Conservation (phyloP, 352 stramenopile species). For the Globisporangium paroecandrum region DNA sequence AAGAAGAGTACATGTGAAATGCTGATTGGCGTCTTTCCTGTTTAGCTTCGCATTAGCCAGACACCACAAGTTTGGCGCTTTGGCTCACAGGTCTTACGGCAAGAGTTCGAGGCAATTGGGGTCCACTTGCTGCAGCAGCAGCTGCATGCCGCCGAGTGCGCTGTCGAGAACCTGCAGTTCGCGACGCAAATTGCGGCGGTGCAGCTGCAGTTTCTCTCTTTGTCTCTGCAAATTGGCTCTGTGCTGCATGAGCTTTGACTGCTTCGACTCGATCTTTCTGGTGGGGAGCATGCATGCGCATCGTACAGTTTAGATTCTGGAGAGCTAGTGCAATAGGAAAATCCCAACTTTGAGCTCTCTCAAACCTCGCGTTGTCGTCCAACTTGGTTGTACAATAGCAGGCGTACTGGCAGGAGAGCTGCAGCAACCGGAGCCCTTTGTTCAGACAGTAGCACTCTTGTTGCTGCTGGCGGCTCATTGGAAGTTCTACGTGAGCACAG, state of each 20-base stretch:
- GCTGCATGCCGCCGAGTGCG: constrained; percentile 36
- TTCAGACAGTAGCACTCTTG: constrained; percentile 3
- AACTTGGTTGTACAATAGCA: constrained; percentile 35
- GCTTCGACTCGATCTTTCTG: constrained; percentile 14
- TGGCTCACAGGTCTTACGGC: background rate
- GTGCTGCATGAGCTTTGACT: constrained; percentile 4
- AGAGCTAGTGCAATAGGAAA: background rate
- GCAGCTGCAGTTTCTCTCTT: constrained; percentile 9
- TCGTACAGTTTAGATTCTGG: background rate
- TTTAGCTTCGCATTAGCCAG: background rate
- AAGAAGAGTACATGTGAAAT: background rate
- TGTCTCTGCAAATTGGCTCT: constrained; percentile 13
- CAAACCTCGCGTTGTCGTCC: constrained; percentile 31
- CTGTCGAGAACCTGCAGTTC: constrained; percentile 34
- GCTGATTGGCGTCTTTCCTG: background rate
- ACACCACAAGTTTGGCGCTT: background rate
- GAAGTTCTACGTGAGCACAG: background rate
- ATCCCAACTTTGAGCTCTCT: background rate
- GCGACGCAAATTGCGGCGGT: constrained; percentile 23
- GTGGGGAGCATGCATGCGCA: background rate
- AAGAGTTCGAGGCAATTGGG: constrained; percentile 20
- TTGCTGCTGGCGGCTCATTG: background rate
- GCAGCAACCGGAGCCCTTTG: constrained; percentile 40
- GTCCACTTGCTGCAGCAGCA: constrained; percentile 42
- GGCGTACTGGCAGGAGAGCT: constrained; percentile 69